A percentile compares a stretch with the other conserved stretches of the same genome.
These are phyloP conservation scores for Trichoderma sp. DNA, from an alignment of 2,329 filamentous ascomycete species.

Conservation along the genomic window DNA sequence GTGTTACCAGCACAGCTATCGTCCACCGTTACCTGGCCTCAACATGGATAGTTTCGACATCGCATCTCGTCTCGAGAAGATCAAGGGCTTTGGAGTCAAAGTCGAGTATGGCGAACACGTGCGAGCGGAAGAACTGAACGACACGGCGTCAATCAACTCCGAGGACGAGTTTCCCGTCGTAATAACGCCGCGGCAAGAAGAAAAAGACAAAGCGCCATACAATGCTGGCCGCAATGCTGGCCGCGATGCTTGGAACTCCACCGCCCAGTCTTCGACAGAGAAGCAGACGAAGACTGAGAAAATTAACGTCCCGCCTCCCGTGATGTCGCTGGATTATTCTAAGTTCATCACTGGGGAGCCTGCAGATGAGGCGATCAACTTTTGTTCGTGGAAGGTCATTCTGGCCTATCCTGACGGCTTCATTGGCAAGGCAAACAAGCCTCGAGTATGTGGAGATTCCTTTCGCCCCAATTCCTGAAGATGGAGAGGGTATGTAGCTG, in stretches of 20 bases:
- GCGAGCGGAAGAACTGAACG: not conserved
- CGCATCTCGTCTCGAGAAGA: constrained; percentile 23
- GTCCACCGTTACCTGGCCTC: not conserved
- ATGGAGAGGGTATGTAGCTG: not conserved
- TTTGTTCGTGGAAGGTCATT: constrained; percentile 54
- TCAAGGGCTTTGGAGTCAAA: constrained; percentile 25
- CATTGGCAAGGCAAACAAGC: constrained; percentile 52
- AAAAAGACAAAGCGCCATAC: not conserved
- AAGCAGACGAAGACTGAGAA: not conserved
- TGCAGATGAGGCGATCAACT: constrained; percentile 30
- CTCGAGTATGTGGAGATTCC: constrained; percentile 36
- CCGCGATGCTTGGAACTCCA: not conserved
- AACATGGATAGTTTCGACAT: constrained; percentile 25
- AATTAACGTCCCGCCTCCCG: not conserved
- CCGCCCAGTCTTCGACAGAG: not conserved
- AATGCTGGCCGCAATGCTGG: constrained; percentile 3
- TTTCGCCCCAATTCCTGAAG: too few relatives aligned
- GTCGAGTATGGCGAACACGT: constrained; percentile 6
- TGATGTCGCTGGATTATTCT: constrained; percentile 24
- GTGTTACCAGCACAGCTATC: not conserved
- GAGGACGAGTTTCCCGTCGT: not conserved
- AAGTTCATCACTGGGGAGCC: constrained; percentile 28
- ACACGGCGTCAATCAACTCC: not conserved
- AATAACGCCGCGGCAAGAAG: not conserved
- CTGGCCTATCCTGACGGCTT: constrained; percentile 58